phyloP scores from a whole-genome alignment of 1,139 yeast genomes.

The Kodamaea ohmeri region DNA sequence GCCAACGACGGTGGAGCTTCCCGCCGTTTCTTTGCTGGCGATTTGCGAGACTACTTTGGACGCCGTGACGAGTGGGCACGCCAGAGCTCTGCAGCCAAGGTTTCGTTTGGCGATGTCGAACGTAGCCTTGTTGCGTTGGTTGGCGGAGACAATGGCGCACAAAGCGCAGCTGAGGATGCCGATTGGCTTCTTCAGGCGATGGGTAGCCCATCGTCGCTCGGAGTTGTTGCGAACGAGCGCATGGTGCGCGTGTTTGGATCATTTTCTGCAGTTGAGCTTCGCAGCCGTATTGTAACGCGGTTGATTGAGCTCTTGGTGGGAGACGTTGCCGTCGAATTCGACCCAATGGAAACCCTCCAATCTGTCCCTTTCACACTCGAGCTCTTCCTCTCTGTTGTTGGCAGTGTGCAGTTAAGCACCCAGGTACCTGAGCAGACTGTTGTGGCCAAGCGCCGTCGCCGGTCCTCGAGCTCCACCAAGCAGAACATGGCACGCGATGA shows the following conservation, averaged over 20 bases:
- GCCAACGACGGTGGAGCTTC: conserved; percentile 22
- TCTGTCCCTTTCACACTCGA: conserved; percentile 44
- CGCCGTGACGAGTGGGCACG: conserved; percentile 43
- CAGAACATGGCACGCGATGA: conserved; percentile 73
- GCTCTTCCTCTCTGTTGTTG: conserved; percentile 48
- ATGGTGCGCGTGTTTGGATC: conserved; percentile 52
- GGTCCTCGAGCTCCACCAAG: conserved; percentile 72
- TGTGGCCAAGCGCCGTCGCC: conserved; percentile 74
- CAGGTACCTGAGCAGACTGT: conserved; percentile 48
- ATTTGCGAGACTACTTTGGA: conserved; percentile 27
- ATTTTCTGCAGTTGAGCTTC: conserved; percentile 53
- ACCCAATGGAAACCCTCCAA: conserved; percentile 54
- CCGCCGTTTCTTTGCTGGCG: conserved; percentile 31
- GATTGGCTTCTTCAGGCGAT: conserved; percentile 58
- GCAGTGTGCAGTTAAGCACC: conserved; percentile 46
- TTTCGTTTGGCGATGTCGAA: conserved; percentile 52
- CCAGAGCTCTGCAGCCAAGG: conserved; percentile 47
- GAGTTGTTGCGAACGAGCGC: conserved; percentile 54
- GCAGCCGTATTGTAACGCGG: conserved; percentile 54
- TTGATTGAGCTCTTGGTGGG: conserved; percentile 55
- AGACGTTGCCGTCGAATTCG: conserved; percentile 43
- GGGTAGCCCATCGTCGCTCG: conserved; percentile 42
- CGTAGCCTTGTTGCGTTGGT: conserved; percentile 53
- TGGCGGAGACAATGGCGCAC: conserved; percentile 49
- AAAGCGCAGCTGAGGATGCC: conserved; percentile 48